A percentile compares a stretch with the other conserved stretches of the same genome.
These are phyloP conservation scores for Bocquillonia castaneifolia DNA, from an alignment of 441 rosid species.

Conservation along the genomic window DNA sequence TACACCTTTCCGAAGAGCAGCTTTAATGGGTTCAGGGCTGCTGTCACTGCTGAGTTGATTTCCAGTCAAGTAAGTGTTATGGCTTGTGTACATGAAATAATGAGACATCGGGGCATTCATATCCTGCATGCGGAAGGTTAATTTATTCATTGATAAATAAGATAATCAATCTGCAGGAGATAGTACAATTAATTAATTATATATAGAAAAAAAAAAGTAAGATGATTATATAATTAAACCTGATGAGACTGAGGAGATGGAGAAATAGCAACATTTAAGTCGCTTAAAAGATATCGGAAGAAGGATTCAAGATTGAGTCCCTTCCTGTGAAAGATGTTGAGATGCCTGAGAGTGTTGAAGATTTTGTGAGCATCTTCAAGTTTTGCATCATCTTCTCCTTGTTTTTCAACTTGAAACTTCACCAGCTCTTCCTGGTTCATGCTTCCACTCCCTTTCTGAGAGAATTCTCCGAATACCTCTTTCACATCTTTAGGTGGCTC, in stretches of 20 bases:
- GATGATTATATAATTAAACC: too few relatives aligned
- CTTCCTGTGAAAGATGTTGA: constrained; percentile 48
- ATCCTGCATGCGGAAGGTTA: too few relatives aligned
- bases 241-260: constrained; percentile 29
- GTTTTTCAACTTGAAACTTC: constrained; percentile 43
- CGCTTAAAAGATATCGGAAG: constrained; percentile 61
- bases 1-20: constrained; percentile 69
- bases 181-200: too few relatives aligned
- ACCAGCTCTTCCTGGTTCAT: constrained; percentile 46
- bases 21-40: constrained; percentile 72
- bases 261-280: constrained; percentile 45
- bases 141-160: too few relatives aligned
- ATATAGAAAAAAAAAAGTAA: too few relatives aligned
- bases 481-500: constrained; percentile 57
- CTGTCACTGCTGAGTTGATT: constrained; percentile 92
- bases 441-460: constrained; percentile 42
- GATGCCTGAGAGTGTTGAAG: constrained; percentile 56
- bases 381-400: constrained; percentile 43
- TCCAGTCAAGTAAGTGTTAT: constrained; percentile 85
- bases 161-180: too few relatives aligned
- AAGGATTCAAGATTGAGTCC: constrained; percentile 58
- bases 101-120: constrained; percentile 82
- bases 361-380: constrained; percentile 46
- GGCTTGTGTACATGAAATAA: constrained; percentile 80
- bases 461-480: constrained; percentile 36